Evolutionary conservation across 2,329 filamentous ascomycete genomes (phyloP).

Genomic region (Microcyclospora tardicrescens): DNA sequence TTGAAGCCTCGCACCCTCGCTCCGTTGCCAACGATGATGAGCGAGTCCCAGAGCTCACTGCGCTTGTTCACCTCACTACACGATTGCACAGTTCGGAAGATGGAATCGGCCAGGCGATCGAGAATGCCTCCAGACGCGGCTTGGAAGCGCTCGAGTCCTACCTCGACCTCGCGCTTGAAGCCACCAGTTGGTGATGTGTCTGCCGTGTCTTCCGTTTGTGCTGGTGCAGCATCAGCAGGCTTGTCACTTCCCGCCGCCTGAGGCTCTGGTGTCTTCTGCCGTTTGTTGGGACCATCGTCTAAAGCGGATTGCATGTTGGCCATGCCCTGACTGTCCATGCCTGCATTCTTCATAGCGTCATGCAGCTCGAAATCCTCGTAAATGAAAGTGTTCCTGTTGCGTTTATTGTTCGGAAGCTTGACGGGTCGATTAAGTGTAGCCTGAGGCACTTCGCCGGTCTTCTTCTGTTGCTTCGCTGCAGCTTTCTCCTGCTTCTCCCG

Average conservation of each 20-base stretch:
- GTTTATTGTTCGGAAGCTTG: constrained; percentile 59
- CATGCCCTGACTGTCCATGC: constrained; percentile 33
- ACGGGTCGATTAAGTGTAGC: constrained; percentile 43
- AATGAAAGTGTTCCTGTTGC: constrained; percentile 55
- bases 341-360: constrained; percentile 40
- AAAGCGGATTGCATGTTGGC: constrained; percentile 41
- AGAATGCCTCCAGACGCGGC: constrained; percentile 55
- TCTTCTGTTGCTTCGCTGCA: constrained; percentile 41
- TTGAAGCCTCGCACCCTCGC: constrained; percentile 63
- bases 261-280: constrained; percentile 26
- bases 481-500: constrained; percentile 60
- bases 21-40: constrained; percentile 87
- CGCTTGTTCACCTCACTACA: constrained; percentile 78
- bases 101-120: constrained; percentile 68
- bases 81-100: constrained; percentile 70
- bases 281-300: constrained; percentile 31
- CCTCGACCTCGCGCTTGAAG: constrained; percentile 52
- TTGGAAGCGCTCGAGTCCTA: constrained; percentile 62
- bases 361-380: constrained; percentile 54
- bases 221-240: constrained; percentile 18
- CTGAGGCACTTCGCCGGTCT: constrained; percentile 40
- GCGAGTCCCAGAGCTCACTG: constrained; percentile 76
- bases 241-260: constrained; percentile 22
- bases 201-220: constrained; percentile 10
- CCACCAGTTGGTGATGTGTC: constrained; percentile 15